A percentile compares a stretch with the other conserved stretches of the same genome.
Conservation (phyloP, 2,329 filamentous ascomycete species). For the Pseudogymnoascus verrucosus region DNA sequence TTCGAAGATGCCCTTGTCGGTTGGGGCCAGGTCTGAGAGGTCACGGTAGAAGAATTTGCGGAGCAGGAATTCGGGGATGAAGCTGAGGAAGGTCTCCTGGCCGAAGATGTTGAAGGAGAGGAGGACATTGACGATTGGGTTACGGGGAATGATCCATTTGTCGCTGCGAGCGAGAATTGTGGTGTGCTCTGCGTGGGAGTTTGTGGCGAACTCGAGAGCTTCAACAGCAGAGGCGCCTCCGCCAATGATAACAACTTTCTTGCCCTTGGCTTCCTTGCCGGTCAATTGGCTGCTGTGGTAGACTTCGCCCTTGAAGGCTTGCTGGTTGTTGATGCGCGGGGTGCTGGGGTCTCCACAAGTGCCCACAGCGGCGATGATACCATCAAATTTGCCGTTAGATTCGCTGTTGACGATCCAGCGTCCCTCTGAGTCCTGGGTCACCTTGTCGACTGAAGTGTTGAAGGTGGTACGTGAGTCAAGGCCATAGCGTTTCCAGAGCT, state of each 20-base stretch:
- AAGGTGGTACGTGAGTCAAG: constrained; percentile 66
- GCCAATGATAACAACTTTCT: constrained; percentile 68
- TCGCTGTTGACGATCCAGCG: constrained; percentile 72
- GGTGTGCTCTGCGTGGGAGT: constrained; percentile 57
- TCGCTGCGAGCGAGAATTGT: constrained; percentile 69
- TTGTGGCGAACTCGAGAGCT: constrained; percentile 69
- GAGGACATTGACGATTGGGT: constrained; percentile 63
- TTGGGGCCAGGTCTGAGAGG: constrained; percentile 63
- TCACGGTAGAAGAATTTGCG: constrained; percentile 78
- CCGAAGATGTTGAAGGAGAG: constrained; percentile 74
- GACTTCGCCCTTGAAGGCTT: constrained; percentile 62
- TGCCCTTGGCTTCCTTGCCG: constrained; percentile 62
- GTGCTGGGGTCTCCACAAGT: constrained; percentile 74
- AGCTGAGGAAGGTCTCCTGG: constrained; percentile 65
- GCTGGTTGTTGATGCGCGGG: constrained; percentile 61
- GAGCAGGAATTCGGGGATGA: constrained; percentile 69
- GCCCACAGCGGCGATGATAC: constrained; percentile 69
- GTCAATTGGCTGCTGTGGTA: constrained; percentile 71
- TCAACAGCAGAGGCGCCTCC: constrained; percentile 77
- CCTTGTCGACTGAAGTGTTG: constrained; percentile 57
- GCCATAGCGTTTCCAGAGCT: constrained; percentile 68
- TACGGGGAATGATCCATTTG: constrained; percentile 83
- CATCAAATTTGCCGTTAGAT: constrained; percentile 65
- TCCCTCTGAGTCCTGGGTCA: constrained; percentile 60
- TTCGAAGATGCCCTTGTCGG: constrained; percentile 66